Conservation (phyloP, 2,329 filamentous ascomycete genomes). For the Chaetoscypha palmicola region DNA sequence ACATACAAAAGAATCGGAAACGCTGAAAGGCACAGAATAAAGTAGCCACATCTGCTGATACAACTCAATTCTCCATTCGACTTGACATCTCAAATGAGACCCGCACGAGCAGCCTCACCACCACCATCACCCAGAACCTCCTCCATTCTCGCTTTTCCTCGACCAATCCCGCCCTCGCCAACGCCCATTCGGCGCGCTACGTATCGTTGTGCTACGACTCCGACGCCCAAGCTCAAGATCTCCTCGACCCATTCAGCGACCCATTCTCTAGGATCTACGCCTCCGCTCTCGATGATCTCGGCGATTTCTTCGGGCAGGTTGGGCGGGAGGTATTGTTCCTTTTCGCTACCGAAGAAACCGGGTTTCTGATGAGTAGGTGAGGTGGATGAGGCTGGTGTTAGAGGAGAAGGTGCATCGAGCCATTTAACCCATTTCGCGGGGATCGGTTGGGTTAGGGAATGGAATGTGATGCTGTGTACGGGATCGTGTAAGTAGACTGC, state of each 20-base stretch:
- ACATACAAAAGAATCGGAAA: too few relatives aligned
- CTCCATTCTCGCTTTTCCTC: constrained; percentile 54
- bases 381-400: constrained; percentile 40
- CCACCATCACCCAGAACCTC: constrained; percentile 49
- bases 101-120: constrained; percentile 54
- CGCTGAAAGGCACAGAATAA: too few relatives aligned
- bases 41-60: too few relatives aligned
- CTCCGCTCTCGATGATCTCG: constrained; percentile 68
- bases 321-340: constrained; percentile 37
- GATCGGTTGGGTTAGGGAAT: constrained; percentile 72
- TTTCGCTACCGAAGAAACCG: constrained; percentile 36
- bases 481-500: constrained; percentile 80
- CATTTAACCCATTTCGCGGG: constrained; percentile 83
- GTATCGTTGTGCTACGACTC: constrained; percentile 87
- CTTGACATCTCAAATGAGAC: constrained; percentile 34
- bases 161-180: constrained; percentile 64
- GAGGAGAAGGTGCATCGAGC: constrained; percentile 68
- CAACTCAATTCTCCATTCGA: too few relatives aligned
- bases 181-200: constrained; percentile 95
- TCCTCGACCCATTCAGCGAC: constrained; percentile 97
- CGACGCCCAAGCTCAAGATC: constrained; percentile 66
- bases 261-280: constrained; percentile 92
- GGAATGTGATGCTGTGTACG: constrained; percentile 83
- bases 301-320: constrained; percentile 76
- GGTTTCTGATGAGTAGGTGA: constrained; percentile 25